These are phyloP conservation scores for Hypoxylon perforatum DNA, from an alignment of 495 filamentous ascomycete genomes.

Conservation along the genomic window DNA sequence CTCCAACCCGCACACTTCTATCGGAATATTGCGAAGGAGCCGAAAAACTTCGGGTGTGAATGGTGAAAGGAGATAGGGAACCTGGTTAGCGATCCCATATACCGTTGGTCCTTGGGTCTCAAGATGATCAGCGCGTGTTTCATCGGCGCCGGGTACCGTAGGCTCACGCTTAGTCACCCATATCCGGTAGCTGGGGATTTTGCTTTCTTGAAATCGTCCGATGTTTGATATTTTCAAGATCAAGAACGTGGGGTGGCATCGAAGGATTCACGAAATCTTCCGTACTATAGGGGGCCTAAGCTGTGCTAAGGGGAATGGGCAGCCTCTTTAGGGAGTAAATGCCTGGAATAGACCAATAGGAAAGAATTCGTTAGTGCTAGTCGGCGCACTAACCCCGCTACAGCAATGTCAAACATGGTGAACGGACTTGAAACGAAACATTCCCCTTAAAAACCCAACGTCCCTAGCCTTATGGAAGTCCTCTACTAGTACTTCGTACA, in stretches of 20 bases:
- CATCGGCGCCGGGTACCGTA: slow-evolving; percentile 11
- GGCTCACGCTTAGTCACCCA: slow-evolving; percentile 1
- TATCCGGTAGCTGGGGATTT: not conserved
- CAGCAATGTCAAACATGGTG: slow-evolving; percentile 21
- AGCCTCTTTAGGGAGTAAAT: slow-evolving; percentile 8
- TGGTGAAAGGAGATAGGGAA: not conserved
- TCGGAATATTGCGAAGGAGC: not conserved
- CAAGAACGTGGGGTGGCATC: slow-evolving; percentile 1
- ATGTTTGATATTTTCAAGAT: not conserved
- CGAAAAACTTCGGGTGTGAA: not conserved
- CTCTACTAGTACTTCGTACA: no score
- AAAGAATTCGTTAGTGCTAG: not conserved
- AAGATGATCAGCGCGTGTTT: slow-evolving; percentile 15
- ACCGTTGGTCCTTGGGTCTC: not conserved
- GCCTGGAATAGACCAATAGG: slow-evolving; percentile 1
- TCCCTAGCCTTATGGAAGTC: slow-evolving; percentile 6
- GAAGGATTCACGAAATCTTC: slow-evolving; percentile 13
- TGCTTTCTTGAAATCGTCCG: not conserved
- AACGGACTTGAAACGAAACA: slow-evolving; percentile 28
- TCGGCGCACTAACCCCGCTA: slow-evolving; percentile 7
- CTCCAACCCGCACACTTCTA: not conserved
- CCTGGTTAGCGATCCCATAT: not conserved
- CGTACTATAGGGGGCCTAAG: not conserved
- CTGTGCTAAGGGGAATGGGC: not conserved
- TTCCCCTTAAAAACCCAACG: not conserved